Base-by-base conservation (phyloP, 2,329 filamentous ascomycete species). In the Lasiodiplodia theobromae region DNA sequence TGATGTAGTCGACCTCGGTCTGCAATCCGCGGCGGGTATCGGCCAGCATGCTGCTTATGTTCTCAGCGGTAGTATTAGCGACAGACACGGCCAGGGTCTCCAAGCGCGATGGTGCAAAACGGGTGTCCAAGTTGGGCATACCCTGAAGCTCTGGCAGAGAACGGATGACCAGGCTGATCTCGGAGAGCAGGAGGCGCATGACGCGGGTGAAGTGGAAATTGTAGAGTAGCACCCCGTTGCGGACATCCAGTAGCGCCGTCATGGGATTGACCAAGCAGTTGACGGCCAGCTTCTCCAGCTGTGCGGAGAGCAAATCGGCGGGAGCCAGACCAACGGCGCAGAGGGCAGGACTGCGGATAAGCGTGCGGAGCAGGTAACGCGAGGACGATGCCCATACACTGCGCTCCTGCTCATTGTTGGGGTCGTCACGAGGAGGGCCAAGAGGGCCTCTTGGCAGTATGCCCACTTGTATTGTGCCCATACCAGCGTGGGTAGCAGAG, bases 1-100 rank as follows among this genome's bases (percentile, higher is more conserved):
- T 97, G 72, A 95, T 87, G 74, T 91, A 97, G 56, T 94, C 88
- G 51, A 97, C 87, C 74, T 97, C 93, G 0, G 92, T 93, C 69
- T 84, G 80, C 70, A 82, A 81, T 1, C 92, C 91, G 1, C 80
- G 77, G 12, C 87, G 81, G 14, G 94, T 82, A 73, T 91, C 88
- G 66, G 86, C 85, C 6, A 92, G 82, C 88, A 97, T 93, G 23
- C 84, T 86, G 73, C 88, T 92, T 6, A 85, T 82, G 64, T 89
- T 88, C 67, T 86, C 80, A 14, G 83, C 82, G 14, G 87, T 89
- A 62, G 80, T 83, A 37, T 82, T 75, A 25, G 86, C 84, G 3
- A 91, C 82, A 66, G 82, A 84, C 4, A 85, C 80, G 10, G 88
- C 82, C n/a, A 90, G 78, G 37, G 85, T 84, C 68, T 89, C 86